Evolutionary conservation across 2,329 filamentous ascomycete genomes (phyloP).

Genomic region (Diaporthe caulivora): DNA sequence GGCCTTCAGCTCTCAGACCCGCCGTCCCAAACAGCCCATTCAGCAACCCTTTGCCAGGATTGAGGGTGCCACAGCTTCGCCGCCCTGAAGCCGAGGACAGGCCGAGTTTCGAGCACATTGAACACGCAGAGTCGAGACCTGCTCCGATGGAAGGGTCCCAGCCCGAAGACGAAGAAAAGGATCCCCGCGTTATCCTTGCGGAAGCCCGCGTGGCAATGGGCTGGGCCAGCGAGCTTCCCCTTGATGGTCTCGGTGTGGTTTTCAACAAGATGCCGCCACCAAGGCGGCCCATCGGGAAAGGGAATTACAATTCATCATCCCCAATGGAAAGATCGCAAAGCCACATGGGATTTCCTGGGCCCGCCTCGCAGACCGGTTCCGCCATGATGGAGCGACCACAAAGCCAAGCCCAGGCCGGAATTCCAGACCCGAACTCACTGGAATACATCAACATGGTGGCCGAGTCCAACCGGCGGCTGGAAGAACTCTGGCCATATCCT

Average conservation of each 20-base stretch:
- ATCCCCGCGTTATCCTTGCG: background rate
- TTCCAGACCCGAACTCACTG: background rate
- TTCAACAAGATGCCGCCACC: too few species aligned
- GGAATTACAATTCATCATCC: background rate
- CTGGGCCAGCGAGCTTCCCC: background rate
- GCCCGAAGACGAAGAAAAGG: background rate
- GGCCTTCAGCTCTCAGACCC: background rate
- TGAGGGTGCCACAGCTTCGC: background rate
- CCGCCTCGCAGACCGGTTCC: background rate
- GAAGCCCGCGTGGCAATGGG: background rate
- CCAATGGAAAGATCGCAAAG: background rate
- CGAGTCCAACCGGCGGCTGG: background rate
- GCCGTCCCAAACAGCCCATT: background rate
- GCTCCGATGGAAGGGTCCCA: background rate
- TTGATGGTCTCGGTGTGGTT: background rate
- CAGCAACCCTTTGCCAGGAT: background rate
- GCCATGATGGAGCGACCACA: background rate
- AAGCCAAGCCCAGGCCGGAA: background rate
- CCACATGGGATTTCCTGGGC: background rate
- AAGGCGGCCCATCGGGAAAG: background rate
- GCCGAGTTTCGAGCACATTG: background rate
- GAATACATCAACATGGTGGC: background rate
- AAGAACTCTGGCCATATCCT: constrained; percentile 6
- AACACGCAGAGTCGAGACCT: background rate
- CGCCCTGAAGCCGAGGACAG: background rate